These are phyloP conservation scores for Dioscorea zingiberensis DNA, from an alignment of 106 monocot genomes.

Conservation along the genomic window DNA sequence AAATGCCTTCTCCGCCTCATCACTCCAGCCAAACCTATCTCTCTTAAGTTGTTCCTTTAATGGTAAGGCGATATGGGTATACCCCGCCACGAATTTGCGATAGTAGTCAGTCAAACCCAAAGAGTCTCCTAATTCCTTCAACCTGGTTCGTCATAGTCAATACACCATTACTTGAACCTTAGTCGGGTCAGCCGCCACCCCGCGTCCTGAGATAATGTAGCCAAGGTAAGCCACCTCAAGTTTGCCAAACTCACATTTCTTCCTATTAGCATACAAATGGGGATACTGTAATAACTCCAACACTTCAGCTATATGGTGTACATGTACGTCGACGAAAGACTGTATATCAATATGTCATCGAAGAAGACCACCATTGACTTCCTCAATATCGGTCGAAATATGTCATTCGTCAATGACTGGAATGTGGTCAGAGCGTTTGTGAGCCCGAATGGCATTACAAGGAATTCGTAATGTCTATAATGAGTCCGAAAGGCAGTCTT, in stretches of 20 bases:
- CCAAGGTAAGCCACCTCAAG: neutral
- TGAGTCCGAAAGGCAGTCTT: constrained; percentile 1
- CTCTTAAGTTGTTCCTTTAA: neutral
- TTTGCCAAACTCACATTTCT: constrained; percentile 1
- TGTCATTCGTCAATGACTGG: neutral
- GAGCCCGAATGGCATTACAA: constrained; percentile 2
- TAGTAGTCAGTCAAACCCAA: constrained; percentile 8
- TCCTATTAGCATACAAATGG: too few species aligned
- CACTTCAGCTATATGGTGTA: neutral
- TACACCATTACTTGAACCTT: neutral
- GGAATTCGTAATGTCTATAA: too few species aligned
- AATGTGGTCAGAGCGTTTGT: neutral
- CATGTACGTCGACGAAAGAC: neutral
- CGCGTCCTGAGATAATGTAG: constrained; percentile 2
- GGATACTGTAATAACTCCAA: too few species aligned
- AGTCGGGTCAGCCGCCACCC: neutral
- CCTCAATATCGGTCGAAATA: neutral
- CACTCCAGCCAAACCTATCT: neutral
- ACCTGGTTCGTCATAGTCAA: neutral
- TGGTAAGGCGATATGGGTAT: neutral
- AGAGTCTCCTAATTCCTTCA: neutral
- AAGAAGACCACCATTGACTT: neutral
- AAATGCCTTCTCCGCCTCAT: neutral
- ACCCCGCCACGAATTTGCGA: neutral
- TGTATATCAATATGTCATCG: constrained; percentile 1